Conservation (phyloP, 1,284 basidiomycete genomes). For the Rhodotorula sp. region DNA sequence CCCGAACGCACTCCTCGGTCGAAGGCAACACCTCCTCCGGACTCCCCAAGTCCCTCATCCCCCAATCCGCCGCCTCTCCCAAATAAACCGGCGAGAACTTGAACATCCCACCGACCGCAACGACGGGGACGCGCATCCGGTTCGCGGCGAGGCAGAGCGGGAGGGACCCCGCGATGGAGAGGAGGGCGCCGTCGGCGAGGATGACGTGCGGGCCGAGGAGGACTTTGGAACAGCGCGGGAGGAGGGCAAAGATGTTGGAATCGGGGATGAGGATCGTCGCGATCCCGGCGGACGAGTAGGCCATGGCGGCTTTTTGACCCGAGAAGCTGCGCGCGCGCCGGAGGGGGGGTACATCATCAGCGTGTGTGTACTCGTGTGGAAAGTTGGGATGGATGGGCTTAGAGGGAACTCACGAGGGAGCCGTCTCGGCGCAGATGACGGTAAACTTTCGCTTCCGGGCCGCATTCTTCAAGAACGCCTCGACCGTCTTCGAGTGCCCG, state of each 20-base stretch:
- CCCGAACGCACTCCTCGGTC: conserved; percentile 7
- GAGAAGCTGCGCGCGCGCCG: conserved; percentile 59
- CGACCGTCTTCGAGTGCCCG: conserved; percentile 91
- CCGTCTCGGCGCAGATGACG: conserved; percentile 92
- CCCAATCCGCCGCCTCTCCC: conserved; percentile 70
- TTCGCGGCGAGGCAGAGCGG: conserved; percentile 85
- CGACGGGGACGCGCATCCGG: conserved; percentile 86
- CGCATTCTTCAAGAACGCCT: conserved; percentile 85
- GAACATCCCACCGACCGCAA: conserved; percentile 92
- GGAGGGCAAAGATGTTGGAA: conserved; percentile 88
- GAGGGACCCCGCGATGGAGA: conserved; percentile 79
- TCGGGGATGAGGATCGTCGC: conserved; percentile 94
- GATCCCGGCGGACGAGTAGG: conserved; percentile 73
- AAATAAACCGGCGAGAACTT: conserved; percentile 95
- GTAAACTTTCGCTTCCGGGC: conserved; percentile 90
- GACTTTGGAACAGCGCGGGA: conserved; percentile 96
- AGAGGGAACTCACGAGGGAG: conserved; percentile 68
- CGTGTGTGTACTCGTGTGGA: too few relatives aligned
- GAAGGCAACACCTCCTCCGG: conserved; percentile 70
- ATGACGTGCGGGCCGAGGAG: conserved; percentile 84
- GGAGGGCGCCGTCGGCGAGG: conserved; percentile 92
- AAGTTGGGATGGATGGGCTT: background rate
- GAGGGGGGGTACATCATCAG: background rate
- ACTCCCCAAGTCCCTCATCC: conserved; percentile 80
- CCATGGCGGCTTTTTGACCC: conserved; percentile 79